phyloP scores from a whole-genome alignment of 352 stramenopile genomes.

The Phytophthora lateralis region DNA sequence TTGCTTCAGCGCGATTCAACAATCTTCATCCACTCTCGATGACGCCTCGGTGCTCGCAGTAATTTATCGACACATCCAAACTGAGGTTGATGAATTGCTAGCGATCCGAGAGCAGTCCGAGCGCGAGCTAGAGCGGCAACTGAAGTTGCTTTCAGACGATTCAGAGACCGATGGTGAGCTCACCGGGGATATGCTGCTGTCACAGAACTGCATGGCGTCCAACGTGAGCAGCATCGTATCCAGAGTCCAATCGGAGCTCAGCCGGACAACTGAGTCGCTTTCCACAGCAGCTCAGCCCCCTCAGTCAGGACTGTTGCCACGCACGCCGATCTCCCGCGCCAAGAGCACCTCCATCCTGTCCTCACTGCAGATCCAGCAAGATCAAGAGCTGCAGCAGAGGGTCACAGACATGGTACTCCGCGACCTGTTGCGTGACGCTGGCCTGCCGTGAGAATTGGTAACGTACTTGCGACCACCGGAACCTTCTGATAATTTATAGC shows the following conservation, averaged over 20 bases:
- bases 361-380: conserved; percentile 31
- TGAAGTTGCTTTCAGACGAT: conserved; percentile 30
- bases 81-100: conserved; percentile 32
- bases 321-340: conserved; percentile 35
- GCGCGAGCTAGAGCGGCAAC: conserved; percentile 25
- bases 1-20: conserved; percentile 20
- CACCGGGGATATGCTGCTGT: conserved; percentile 22
- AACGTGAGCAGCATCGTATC: conserved; percentile 28
- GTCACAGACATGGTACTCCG: conserved; percentile 40
- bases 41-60: conserved; percentile 7
- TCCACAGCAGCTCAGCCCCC: background rate
- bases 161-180: conserved; percentile 4
- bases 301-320: conserved; percentile 11
- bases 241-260: conserved; percentile 27
- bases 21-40: conserved; percentile 5
- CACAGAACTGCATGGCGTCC: conserved; percentile 34
- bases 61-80: conserved; percentile 18
- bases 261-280: conserved; percentile 14
- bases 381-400: conserved; percentile 39
- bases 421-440: conserved; percentile 32
- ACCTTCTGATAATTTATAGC: conserved; percentile 17
- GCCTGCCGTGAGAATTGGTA: conserved; percentile 7
- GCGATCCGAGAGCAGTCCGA: conserved; percentile 32
- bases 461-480: conserved; percentile 24
- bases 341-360: conserved; percentile 36